Percentiles rank a stretch among this genome's conserved stretches.
Evolutionary conservation across 176 grass and related monocot genomes (phyloP).

Genomic region (Urochloa ruziziensis): DNA sequence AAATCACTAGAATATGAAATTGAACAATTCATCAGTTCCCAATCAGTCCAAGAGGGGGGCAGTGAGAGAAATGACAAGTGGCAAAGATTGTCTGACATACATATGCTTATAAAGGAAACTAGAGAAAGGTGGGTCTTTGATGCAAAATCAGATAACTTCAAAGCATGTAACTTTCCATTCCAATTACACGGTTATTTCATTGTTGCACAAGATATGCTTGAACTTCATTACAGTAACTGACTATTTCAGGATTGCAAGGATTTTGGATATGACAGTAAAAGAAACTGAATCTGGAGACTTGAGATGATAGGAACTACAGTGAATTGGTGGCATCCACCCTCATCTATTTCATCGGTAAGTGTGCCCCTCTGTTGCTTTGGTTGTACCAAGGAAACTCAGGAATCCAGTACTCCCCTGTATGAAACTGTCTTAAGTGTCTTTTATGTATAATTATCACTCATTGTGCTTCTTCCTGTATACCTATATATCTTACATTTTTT

Average conservation of each 20-base stretch:
- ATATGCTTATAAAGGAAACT: conserved; percentile 64
- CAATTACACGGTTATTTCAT: conserved; percentile 4
- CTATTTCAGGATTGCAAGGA: conserved; percentile 62
- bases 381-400: no score
- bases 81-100: conserved; percentile 54
- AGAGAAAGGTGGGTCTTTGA: conserved; percentile 73
- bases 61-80: conserved; percentile 34
- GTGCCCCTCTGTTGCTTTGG: conserved; percentile 1
- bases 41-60: conserved; percentile 27
- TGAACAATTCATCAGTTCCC: conserved; percentile 55
- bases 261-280: conserved; percentile 42
- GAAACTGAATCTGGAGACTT: conserved; percentile 36
- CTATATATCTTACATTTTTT: conserved; percentile 9
- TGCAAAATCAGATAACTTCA: background rate
- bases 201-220: background rate
- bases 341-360: conserved; percentile 15
- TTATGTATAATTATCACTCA: background rate
- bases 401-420: background rate
- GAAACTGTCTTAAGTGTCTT: background rate
- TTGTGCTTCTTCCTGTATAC: background rate
- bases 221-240: conserved; percentile 16
- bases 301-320: conserved; percentile 16
- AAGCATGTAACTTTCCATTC: background rate
- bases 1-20: conserved; percentile 61
- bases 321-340: background rate